A percentile compares a stretch with the other conserved stretches of the same genome.
These are phyloP conservation scores for Rhinocladiella mackenziei DNA, from an alignment of 2,329 filamentous ascomycete species.

Conservation along the genomic window DNA sequence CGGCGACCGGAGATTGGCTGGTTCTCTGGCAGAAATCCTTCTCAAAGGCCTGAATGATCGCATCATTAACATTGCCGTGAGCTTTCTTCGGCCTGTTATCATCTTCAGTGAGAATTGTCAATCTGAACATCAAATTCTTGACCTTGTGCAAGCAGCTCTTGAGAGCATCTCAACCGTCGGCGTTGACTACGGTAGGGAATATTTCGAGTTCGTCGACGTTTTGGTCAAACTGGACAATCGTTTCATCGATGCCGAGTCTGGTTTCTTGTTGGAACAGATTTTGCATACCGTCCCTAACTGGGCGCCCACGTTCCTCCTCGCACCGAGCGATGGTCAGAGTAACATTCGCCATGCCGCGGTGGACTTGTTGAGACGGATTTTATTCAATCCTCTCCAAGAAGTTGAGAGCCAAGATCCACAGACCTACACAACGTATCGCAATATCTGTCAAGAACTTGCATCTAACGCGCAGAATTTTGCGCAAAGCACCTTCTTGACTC, in stretches of 20 bases:
- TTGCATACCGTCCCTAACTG: conserved; percentile 46
- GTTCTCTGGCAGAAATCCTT: conserved; percentile 50
- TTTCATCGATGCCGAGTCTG: conserved; percentile 25
- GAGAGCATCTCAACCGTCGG: conserved; percentile 49
- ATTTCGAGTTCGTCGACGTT: conserved; percentile 50
- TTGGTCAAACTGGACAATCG: conserved; percentile 46
- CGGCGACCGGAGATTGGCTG: conserved; percentile 44
- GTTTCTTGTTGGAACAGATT: conserved; percentile 35
- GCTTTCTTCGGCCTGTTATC: conserved; percentile 57
- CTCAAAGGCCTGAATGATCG: conserved; percentile 52
- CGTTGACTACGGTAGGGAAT: conserved; percentile 46
- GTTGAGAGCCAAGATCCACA: conserved; percentile 29
- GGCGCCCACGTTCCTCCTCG: conserved; percentile 52
- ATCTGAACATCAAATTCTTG: conserved; percentile 36
- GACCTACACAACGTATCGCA: conserved; percentile 8
- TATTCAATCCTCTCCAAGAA: conserved; percentile 39
- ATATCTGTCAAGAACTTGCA: conserved; percentile 19
- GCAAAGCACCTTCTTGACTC: conserved; percentile 16
- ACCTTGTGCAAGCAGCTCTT: conserved; percentile 41
- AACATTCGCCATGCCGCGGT: conserved; percentile 45
- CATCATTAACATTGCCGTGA: conserved; percentile 50
- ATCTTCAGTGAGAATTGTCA: conserved; percentile 49
- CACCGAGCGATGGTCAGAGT: conserved; percentile 40
- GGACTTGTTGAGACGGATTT: conserved; percentile 40
- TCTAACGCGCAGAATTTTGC: conserved; percentile 11